phyloP scores from a whole-genome alignment of 768 basidiomycete genomes.

The Porpolomopsis calyptriformis region DNA sequence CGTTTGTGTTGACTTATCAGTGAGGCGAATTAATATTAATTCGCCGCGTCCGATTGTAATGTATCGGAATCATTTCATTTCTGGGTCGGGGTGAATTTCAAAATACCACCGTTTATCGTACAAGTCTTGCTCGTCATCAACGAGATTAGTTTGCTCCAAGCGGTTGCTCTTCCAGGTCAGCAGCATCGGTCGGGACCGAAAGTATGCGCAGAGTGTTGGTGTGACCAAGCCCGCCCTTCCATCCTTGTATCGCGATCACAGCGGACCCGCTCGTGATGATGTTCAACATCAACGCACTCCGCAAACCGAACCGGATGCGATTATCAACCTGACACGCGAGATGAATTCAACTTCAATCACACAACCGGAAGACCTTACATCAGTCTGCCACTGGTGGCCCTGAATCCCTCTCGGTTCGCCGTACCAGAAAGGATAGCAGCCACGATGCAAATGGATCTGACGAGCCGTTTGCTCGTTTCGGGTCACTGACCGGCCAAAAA shows the following conservation, averaged over 20 bases:
- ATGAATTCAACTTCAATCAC: not conserved
- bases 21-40: not conserved
- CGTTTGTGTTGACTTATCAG: not conserved
- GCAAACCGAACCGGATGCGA: slow-evolving; percentile 81
- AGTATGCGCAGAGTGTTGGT: slow-evolving; percentile 85
- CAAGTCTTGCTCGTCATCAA: not conserved
- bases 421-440: slow-evolving; percentile 97
- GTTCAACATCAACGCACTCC: slow-evolving; percentile 70
- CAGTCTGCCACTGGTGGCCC: slow-evolving; percentile 91
- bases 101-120: not conserved
- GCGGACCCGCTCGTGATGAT: slow-evolving; percentile 84
- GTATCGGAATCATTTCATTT: no score
- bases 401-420: slow-evolving; percentile 84
- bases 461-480: slow-evolving; percentile 92
- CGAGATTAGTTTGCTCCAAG: slow-evolving; percentile 19
- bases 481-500: slow-evolving; percentile 55
- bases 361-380: slow-evolving; percentile 47
- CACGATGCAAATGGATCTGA: slow-evolving; percentile 94
- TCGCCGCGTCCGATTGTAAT: no score
- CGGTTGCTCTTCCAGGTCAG: slow-evolving; percentile 68
- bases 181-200: slow-evolving; percentile 70
- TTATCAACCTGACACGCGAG: slow-evolving; percentile 58
- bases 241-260: slow-evolving; percentile 95
- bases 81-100: no score
- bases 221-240: slow-evolving; percentile 96